A percentile compares a stretch with the other conserved stretches of the same genome.
These are phyloP conservation scores for Cercospora beticola DNA, from an alignment of 2,329 filamentous ascomycete genomes.

Conservation along the genomic window DNA sequence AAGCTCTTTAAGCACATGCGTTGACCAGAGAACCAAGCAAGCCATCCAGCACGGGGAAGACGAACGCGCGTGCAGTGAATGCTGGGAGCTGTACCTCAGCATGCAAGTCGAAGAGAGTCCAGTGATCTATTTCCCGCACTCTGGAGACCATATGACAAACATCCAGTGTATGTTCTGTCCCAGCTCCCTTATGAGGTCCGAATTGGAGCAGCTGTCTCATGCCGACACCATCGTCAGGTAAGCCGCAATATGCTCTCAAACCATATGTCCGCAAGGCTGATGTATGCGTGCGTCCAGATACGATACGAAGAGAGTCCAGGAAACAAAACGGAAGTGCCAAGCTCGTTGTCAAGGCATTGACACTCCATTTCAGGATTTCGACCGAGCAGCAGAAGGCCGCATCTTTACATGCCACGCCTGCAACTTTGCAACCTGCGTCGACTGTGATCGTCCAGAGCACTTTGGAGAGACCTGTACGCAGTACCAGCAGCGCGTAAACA, in stretches of 20 bases:
- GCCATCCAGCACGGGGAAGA: neutral
- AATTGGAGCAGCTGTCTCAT: neutral
- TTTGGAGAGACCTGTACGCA: constrained; percentile 1
- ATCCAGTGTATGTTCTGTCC: constrained; percentile 26
- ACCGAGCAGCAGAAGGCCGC: constrained; percentile 17
- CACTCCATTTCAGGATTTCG: neutral
- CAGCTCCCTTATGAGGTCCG: neutral
- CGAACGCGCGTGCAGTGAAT: constrained; percentile 23
- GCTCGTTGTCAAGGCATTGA: constrained; percentile 11
- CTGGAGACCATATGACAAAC: neutral
- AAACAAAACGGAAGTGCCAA: constrained; percentile 14
- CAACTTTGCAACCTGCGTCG: constrained; percentile 12
- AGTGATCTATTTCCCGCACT: neutral
- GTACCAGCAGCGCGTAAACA: neutral
- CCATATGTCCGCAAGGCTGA: neutral
- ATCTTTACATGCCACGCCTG: constrained; percentile 24
- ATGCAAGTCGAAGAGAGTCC: constrained; percentile 13
- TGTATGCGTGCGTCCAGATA: neutral
- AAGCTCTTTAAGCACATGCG: neutral
- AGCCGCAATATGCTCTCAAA: neutral
- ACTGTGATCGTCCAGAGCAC: constrained; percentile 24
- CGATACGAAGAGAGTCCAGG: neutral
- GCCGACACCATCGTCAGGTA: constrained; percentile 1
- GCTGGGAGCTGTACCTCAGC: constrained; percentile 25
- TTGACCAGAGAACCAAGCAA: neutral